phyloP scores from a whole-genome alignment of 169 alveolate species.

The Plasmodium knowlesi region DNA sequence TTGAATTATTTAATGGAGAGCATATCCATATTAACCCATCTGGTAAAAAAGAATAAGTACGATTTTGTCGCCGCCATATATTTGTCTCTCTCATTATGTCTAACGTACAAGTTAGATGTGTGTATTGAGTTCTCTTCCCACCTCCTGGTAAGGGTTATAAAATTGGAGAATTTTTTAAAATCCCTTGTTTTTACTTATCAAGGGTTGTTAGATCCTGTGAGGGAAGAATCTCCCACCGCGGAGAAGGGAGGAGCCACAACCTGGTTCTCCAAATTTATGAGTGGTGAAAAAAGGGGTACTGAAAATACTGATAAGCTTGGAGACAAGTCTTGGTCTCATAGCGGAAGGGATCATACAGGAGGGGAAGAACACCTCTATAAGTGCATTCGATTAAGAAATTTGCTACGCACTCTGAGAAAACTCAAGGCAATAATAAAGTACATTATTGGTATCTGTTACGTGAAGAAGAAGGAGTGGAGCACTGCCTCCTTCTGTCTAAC shows the following conservation, averaged over 20 bases:
- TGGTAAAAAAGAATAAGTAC: constrained; percentile 57
- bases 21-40: constrained; percentile 19
- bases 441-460: constrained; percentile 60
- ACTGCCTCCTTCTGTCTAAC: constrained; percentile 65
- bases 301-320: not conserved
- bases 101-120: constrained; percentile 38
- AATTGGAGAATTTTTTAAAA: constrained; percentile 38
- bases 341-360: not conserved
- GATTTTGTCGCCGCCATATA: constrained; percentile 73
- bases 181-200: not conserved
- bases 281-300: not conserved
- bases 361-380: constrained; percentile 1
- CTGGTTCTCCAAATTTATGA: not conserved
- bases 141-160: constrained; percentile 19
- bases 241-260: not conserved
- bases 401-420: not conserved
- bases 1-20: constrained; percentile 67
- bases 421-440: constrained; percentile 57
- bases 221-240: not conserved
- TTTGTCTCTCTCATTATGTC: constrained; percentile 55
- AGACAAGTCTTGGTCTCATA: not conserved
- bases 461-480: constrained; percentile 59
- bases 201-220: not conserved
- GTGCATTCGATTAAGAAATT: constrained; percentile 1
- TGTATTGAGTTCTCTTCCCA: constrained; percentile 52